Evolutionary conservation across 164 flowering plant genomes (phyloP).

Genomic region (Berberis vulgaris): DNA sequence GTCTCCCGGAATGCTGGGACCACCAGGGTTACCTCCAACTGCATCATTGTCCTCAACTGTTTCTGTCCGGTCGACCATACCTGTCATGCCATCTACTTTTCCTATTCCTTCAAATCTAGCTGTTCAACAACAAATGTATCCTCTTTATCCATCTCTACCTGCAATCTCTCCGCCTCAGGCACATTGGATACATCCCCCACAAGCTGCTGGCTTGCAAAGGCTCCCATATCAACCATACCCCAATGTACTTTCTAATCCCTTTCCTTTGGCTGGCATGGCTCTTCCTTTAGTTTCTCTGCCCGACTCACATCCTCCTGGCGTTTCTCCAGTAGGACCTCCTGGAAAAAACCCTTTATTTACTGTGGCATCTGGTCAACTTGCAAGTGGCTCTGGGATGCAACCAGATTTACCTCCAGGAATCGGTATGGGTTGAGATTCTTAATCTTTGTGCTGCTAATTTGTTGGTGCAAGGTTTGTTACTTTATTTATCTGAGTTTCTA

Average conservation of each 20-base stretch:
- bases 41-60: conserved; percentile 20
- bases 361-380: conserved; percentile 22
- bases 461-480: not conserved
- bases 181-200: conserved; percentile 65
- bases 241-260: conserved; percentile 38
- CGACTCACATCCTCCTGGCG: conserved; percentile 64
- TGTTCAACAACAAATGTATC: conserved; percentile 38
- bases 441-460: not conserved
- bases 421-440: conserved; percentile 27
- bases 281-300: conserved; percentile 40
- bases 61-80: conserved; percentile 19
- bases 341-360: conserved; percentile 22
- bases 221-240: conserved; percentile 58
- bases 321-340: conserved; percentile 35
- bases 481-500: not conserved
- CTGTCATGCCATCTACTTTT: conserved; percentile 19
- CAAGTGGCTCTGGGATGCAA: conserved; percentile 20
- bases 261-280: conserved; percentile 39
- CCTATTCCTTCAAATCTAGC: conserved; percentile 22
- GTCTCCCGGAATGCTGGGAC: conserved; percentile 38
- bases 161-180: conserved; percentile 48
- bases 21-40: conserved; percentile 41
- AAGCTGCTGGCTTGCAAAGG: conserved; percentile 41
- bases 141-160: conserved; percentile 39
- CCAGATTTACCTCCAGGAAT: conserved; percentile 47